Evolutionary conservation across 352 stramenopile genomes (phyloP).

Genomic region (Pilasporangium apinafurcum): DNA sequence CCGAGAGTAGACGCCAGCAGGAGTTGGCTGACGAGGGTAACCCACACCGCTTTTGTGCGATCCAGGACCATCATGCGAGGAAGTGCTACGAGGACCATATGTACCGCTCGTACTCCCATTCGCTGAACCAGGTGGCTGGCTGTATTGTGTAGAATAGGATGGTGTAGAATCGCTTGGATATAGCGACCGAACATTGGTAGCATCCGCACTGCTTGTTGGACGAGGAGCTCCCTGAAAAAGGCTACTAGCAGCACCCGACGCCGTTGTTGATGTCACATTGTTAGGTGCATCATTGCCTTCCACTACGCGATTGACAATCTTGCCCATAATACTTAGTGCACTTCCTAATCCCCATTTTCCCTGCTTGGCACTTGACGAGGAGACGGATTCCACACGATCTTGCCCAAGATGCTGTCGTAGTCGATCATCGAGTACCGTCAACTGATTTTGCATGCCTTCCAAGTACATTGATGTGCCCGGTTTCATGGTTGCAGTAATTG

Average conservation of each 20-base stretch:
- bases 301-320: slow-evolving; percentile 83
- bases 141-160: slow-evolving; percentile 12
- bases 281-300: slow-evolving; percentile 53
- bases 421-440: slow-evolving; percentile 81
- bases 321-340: slow-evolving; percentile 81
- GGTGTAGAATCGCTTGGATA: slow-evolving; percentile 17
- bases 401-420: slow-evolving; percentile 81
- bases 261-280: slow-evolving; percentile 1
- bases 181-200: slow-evolving; percentile 13
- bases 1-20: slow-evolving; percentile 17
- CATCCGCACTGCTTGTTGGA: slow-evolving; percentile 16
- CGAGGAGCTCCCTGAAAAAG: slow-evolving; percentile 30
- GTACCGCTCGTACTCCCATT: slow-evolving; percentile 6
- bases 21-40: slow-evolving; percentile 18
- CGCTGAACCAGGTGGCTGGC: slow-evolving; percentile 13
- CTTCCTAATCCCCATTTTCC: slow-evolving; percentile 78
- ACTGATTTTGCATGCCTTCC: slow-evolving; percentile 84
- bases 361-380: slow-evolving; percentile 40
- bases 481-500: slow-evolving; percentile 74
- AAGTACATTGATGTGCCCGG: slow-evolving; percentile 81
- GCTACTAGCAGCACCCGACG: slow-evolving; percentile 12
- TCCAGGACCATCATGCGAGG: slow-evolving; percentile 1
- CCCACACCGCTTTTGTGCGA: background rate
- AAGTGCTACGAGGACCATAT: slow-evolving; percentile 2
- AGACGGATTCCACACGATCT: slow-evolving; percentile 60